Percentiles rank a stretch among this genome's conserved stretches.
Evolutionary conservation across 805 yeast species (phyloP).

Genomic region (Yarrowia sp.): DNA sequence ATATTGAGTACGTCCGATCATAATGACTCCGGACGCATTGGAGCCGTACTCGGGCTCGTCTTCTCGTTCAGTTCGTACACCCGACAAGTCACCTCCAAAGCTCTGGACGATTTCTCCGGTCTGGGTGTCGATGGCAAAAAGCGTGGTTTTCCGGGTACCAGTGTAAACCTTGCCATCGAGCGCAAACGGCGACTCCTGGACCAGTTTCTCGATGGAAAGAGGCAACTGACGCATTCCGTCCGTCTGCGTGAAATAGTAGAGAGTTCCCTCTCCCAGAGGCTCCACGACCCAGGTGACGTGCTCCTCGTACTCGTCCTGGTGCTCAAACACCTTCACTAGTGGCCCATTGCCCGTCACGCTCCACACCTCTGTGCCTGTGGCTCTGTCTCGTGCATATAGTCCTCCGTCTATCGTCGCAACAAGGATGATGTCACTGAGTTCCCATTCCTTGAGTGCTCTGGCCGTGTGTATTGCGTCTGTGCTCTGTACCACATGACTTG

Average conservation of each 20-base stretch:
- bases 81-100: constrained; percentile 53
- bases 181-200: constrained; percentile 81
- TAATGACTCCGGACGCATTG: constrained; percentile 29
- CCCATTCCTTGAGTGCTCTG: constrained; percentile 44
- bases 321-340: constrained; percentile 45
- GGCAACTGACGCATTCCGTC: constrained; percentile 80
- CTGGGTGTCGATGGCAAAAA: constrained; percentile 66
- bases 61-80: constrained; percentile 26
- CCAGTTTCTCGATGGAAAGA: constrained; percentile 69
- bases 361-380: constrained; percentile 76
- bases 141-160: constrained; percentile 71
- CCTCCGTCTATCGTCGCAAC: constrained; percentile 86
- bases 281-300: constrained; percentile 80
- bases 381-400: constrained; percentile 72
- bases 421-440: constrained; percentile 55
- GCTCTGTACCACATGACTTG: neutral
- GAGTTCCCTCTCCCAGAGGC: constrained; percentile 78
- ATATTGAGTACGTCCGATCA: constrained; percentile 41
- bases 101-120: constrained; percentile 71
- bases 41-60: constrained; percentile 26
- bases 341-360: constrained; percentile 63
- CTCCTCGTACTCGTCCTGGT: constrained; percentile 31
- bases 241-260: constrained; percentile 73
- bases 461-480: constrained; percentile 19
- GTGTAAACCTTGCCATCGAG: constrained; percentile 81